Base-by-base conservation (phyloP, 2,329 filamentous ascomycete species). In the Aureobasidium sp. region DNA sequence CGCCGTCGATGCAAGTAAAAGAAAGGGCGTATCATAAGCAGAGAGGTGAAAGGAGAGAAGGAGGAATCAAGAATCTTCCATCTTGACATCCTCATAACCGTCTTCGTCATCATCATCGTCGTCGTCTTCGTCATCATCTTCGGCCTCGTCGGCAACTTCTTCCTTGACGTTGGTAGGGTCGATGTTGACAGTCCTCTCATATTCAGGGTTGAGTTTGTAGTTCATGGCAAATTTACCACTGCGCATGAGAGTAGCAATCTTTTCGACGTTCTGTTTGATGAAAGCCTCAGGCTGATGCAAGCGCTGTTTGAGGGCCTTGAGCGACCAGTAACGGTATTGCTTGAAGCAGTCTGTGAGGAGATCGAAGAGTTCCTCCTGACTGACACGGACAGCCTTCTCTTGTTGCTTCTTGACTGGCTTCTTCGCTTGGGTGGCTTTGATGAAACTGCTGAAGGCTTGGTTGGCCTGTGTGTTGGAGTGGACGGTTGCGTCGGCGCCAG, bases 231-330 rank as follows among this genome's bases (percentile, higher is more conserved):
- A 96, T 3, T 85, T 82, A 30, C 93, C 93, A 50, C 85, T 87
- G 74, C 91, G 90, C 72, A 95, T 87, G 64, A 96, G 77, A 25
- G 89, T 84, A 0, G 91, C 93, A 63, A 97, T 84, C 70, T 91
- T 86, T 65, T 92, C 88, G 67, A 99, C 77, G 0, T 87, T 88
- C 71, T 94, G 85, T 60, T 93, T 91, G 64, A 99, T 83, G 73
- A 92, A 97, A n/a, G 88, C 86, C 72, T 97, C 94, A 1, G 94
- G 94, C 76, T 99, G 94, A 63, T 87, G 84, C 42, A 95, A 83
- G 64, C 82, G 79, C 55, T 85, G 81, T 65, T 91, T 90, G 67
- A 99, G 83, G 5, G 88, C 85, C 71, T 90, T 92, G 81, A 97
- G 89, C n/a, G 89, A 86, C 92, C 93, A 99, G 75, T 94, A 97